Conservation (phyloP, 768 basidiomycete species). For the Phallus indusiatus region DNA sequence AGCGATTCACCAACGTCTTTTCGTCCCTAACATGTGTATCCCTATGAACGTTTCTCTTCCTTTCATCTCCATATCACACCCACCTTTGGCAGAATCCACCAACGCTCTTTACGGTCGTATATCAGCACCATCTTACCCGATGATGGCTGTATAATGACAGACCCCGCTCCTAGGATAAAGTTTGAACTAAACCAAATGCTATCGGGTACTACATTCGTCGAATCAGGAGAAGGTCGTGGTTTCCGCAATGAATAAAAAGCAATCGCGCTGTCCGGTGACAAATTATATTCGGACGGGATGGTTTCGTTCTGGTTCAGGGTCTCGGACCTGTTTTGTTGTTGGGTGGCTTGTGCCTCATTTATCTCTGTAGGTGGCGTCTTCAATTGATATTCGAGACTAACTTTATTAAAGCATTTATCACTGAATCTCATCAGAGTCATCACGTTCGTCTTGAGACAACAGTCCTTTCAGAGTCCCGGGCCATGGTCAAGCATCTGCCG, state of each 20-base stretch:
- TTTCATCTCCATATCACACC: not conserved
- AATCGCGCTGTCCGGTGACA: not conserved
- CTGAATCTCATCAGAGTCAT: too few species aligned
- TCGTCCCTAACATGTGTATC: conserved; percentile 29
- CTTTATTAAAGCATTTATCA: too few species aligned
- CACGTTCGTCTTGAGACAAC: too few species aligned
- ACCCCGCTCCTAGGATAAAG: conserved; percentile 51
- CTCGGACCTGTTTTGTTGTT: not conserved
- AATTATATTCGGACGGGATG: not conserved
- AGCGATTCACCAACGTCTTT: conserved; percentile 60
- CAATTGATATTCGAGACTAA: too few species aligned
- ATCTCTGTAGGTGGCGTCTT: too few species aligned
- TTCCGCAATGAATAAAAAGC: not conserved
- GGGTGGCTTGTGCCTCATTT: too few species aligned
- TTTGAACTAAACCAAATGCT: conserved; percentile 39
- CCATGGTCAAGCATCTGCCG: too few species aligned
- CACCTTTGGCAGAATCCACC: conserved; percentile 52
- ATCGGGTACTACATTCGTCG: conserved; percentile 33
- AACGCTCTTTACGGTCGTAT: conserved; percentile 25
- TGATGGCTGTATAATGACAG: conserved; percentile 54
- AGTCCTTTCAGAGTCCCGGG: too few species aligned
- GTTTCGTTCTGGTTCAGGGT: not conserved
- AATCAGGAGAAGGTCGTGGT: conserved; percentile 26
- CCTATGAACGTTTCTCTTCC: not conserved
- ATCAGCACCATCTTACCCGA: conserved; percentile 46